A percentile compares a stretch with the other conserved stretches of the same genome.
phyloP scores from a whole-genome alignment of 1,284 basidiomycete species.

The Cutaneotrichosporon mucoides region DNA sequence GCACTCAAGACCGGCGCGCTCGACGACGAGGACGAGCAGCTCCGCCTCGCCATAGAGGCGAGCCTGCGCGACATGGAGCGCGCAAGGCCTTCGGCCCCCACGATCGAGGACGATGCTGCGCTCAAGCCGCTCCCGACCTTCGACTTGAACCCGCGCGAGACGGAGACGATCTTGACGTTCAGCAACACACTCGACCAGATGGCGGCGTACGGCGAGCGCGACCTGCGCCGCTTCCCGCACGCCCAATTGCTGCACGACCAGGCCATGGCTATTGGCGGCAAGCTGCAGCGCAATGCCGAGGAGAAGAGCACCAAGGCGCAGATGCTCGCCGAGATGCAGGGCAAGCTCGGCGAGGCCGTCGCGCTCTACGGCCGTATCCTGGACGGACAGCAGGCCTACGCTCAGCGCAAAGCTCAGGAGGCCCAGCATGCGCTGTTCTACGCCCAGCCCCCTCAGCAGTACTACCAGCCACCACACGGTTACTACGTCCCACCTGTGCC shows the following conservation, averaged over 20 bases:
- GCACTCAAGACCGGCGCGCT: slow-evolving; percentile 45
- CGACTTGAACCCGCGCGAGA: slow-evolving; percentile 72
- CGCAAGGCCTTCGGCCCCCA: slow-evolving; percentile 71
- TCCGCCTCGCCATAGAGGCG: slow-evolving; percentile 92
- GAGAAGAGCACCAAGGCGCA: slow-evolving; percentile 84
- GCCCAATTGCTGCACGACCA: slow-evolving; percentile 79
- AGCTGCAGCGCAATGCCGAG: slow-evolving; percentile 76
- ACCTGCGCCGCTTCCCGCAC: slow-evolving; percentile 73
- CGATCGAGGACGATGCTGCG: slow-evolving; percentile 53
- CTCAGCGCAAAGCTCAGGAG: slow-evolving; percentile 43
- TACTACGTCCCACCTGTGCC: slow-evolving; percentile 21
- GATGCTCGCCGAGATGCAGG: slow-evolving; percentile 84
- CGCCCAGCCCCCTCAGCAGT: slow-evolving; percentile 23
- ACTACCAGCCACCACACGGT: slow-evolving; percentile 7
- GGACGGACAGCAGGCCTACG: slow-evolving; percentile 63
- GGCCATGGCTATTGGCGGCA: slow-evolving; percentile 73
- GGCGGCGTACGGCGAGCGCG: slow-evolving; percentile 68
- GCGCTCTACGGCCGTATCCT: slow-evolving; percentile 82
- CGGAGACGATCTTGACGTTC: slow-evolving; percentile 80
- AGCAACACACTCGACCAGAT: slow-evolving; percentile 83
- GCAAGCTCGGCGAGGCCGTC: slow-evolving; percentile 85
- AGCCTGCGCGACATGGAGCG: slow-evolving; percentile 80
- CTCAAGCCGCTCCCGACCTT: slow-evolving; percentile 59
- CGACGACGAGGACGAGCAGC: slow-evolving; percentile 88
- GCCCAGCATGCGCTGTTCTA: slow-evolving; percentile 30